A percentile compares a stretch with the other conserved stretches of the same genome.
Evolutionary conservation across 2,329 filamentous ascomycete genomes (phyloP).

Genomic region (Colletotrichum simmondsii): DNA sequence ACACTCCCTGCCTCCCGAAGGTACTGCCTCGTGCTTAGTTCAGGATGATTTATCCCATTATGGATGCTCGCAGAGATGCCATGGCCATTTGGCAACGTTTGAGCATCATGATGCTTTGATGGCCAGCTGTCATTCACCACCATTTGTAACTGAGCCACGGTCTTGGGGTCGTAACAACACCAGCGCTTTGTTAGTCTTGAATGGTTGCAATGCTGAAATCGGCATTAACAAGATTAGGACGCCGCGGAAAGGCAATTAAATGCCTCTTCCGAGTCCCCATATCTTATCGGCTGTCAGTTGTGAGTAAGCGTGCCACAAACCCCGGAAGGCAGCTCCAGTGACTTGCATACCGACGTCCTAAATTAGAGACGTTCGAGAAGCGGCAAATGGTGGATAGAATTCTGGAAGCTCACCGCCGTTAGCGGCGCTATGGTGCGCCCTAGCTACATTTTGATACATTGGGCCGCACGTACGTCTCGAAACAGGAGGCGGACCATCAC

Average conservation of each 20-base stretch:
- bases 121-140: background rate
- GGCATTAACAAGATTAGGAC: background rate
- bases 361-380: constrained; percentile 33
- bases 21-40: background rate
- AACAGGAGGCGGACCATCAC: constrained; percentile 9
- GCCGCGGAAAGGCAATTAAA: background rate
- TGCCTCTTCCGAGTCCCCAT: background rate
- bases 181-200: background rate
- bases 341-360: constrained; percentile 7
- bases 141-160: background rate
- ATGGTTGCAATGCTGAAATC: background rate
- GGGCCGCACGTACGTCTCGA: constrained; percentile 13
- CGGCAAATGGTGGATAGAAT: constrained; percentile 10
- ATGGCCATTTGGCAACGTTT: background rate
- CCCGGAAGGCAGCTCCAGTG: constrained; percentile 7
- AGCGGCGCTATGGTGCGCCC: constrained; percentile 5
- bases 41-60: background rate
- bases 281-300: background rate
- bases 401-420: constrained; percentile 33
- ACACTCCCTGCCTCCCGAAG: background rate
- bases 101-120: background rate
- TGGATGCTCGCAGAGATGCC: background rate
- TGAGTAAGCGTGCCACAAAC: constrained; percentile 14
- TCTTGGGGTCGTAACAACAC: background rate
- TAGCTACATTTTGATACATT: constrained; percentile 3